phyloP scores from a whole-genome alignment of 306 rosid genomes.

The Vigna unguiculata region DNA sequence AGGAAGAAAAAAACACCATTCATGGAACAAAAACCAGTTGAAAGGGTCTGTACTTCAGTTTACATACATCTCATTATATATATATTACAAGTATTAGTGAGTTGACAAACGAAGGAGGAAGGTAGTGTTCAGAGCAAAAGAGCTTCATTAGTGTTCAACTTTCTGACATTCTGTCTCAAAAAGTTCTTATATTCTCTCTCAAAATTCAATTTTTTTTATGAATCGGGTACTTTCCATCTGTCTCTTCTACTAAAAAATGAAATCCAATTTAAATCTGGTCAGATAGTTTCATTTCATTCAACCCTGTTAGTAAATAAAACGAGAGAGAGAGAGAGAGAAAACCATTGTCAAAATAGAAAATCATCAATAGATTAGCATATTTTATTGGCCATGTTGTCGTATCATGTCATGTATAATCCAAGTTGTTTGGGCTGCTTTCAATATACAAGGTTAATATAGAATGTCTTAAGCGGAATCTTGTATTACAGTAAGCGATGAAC shows the following conservation, averaged over 20 bases:
- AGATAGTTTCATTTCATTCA: constrained; percentile 25
- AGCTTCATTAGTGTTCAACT: not conserved
- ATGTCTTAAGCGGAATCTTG: too few species aligned
- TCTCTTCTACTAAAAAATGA: not conserved
- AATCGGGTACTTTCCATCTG: constrained; percentile 28
- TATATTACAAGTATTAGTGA: not conserved
- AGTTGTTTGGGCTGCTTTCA: too few species aligned
- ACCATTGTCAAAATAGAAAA: constrained; percentile 6
- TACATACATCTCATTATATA: constrained; percentile 19
- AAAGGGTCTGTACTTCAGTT: constrained; percentile 27
- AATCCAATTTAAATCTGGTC: constrained; percentile 31
- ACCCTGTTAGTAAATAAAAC: constrained; percentile 2
- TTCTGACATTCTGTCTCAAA: constrained; percentile 14
- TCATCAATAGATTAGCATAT: not conserved
- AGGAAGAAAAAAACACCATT: constrained; percentile 48
- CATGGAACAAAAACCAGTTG: constrained; percentile 54
- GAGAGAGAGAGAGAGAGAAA: not conserved
- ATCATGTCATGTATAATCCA: too few species aligned
- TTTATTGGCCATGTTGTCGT: not conserved
- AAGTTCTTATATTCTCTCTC: not conserved
- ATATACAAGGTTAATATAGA: too few species aligned
- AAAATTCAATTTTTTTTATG: constrained; percentile 11
- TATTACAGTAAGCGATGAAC: not conserved
- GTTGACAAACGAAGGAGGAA: constrained; percentile 23
- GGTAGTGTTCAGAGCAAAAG: not conserved